Evolutionary conservation across 371 early-diverging fungal species (phyloP).

Genomic region (Coemansia sp.): DNA sequence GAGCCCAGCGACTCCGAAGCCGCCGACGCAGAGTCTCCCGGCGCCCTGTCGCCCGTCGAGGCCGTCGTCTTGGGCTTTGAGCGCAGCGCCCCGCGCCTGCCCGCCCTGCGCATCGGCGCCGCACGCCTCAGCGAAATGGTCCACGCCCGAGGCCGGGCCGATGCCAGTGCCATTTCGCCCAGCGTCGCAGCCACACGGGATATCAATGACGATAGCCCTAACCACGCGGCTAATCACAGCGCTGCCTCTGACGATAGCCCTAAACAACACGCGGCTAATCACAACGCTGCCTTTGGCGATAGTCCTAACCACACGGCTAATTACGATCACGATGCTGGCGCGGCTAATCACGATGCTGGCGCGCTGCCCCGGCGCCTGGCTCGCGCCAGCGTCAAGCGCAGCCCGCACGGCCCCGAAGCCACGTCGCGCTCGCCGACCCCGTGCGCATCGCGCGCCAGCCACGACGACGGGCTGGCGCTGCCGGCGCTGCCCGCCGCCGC

Average conservation of each 20-base stretch:
- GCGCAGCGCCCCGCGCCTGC: conserved; percentile 18
- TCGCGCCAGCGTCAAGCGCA: neutral
- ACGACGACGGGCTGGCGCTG: neutral
- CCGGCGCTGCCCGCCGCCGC: neutral
- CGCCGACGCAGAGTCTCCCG: neutral
- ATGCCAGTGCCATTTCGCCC: neutral
- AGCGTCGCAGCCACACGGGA: no score
- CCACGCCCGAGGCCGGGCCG: neutral
- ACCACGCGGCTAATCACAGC: no score
- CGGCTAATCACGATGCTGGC: conserved; percentile 1
- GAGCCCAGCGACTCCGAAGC: neutral
- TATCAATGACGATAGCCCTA: no score
- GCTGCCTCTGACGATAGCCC: no score
- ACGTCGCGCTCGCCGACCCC: neutral
- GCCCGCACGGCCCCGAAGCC: neutral
- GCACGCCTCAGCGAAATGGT: conserved; percentile 40
- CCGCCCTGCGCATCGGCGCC: conserved; percentile 26
- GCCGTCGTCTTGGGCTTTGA: conserved; percentile 27
- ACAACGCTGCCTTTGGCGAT: no score
- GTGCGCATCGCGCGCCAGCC: conserved; percentile 1
- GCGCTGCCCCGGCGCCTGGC: conserved; percentile 5
- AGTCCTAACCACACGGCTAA: neutral
- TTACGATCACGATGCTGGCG: neutral
- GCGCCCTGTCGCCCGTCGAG: conserved; percentile 7
- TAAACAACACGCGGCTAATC: no score